Evolutionary conservation across 2,329 filamentous ascomycete genomes (phyloP).

Genomic region (Rhynchosporium agropyri): DNA sequence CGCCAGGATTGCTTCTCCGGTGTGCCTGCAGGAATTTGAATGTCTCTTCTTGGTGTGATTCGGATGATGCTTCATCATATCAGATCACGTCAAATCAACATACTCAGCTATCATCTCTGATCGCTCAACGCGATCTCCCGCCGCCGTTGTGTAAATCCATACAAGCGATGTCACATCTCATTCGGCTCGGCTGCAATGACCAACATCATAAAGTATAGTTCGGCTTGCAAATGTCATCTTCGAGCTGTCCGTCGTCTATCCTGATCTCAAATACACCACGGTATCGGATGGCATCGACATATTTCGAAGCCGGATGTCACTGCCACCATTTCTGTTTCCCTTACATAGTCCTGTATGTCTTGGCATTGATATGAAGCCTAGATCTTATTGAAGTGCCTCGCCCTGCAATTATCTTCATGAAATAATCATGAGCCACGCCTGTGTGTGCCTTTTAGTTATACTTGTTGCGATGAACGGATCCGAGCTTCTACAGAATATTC

Average conservation of each 20-base stretch:
- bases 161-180: slow-evolving; percentile 2
- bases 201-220: not conserved
- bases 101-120: not conserved
- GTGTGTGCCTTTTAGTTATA: not conserved
- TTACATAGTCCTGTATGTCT: too few relatives aligned
- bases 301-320: too few relatives aligned
- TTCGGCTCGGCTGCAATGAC: not conserved
- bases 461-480: not conserved
- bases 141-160: not conserved
- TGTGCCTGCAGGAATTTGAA: not conserved
- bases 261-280: not conserved
- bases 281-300: too few relatives aligned
- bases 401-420: not conserved
- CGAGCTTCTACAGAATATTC: too few relatives aligned
- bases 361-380: not conserved
- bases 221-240: not conserved
- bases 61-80: slow-evolving; percentile 5
- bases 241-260: not conserved
- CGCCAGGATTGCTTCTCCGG: not conserved
- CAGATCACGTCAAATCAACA: not conserved
- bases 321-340: too few relatives aligned
- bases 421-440: not conserved
- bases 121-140: not conserved
- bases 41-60: not conserved
- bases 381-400: not conserved